Conservation (phyloP, 2,329 filamentous ascomycete genomes). For the Myriosclerotinia scirpicola region DNA sequence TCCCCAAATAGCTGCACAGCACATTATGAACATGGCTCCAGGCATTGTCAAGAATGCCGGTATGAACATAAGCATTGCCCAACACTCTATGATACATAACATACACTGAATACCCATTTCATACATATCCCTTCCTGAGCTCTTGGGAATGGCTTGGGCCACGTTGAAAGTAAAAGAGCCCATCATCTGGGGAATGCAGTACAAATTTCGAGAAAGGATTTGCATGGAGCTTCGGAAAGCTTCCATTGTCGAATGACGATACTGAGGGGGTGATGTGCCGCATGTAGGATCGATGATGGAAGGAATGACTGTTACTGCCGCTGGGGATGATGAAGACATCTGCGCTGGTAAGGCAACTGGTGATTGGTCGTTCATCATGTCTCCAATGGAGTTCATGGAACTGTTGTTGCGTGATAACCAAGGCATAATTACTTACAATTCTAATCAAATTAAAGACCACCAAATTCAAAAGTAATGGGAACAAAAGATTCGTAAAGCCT, state of each 20-base stretch:
- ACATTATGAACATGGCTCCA: slow-evolving; percentile 21
- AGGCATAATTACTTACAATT: slow-evolving; percentile 21
- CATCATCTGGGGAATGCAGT: slow-evolving; percentile 24
- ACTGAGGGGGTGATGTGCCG: slow-evolving; percentile 25
- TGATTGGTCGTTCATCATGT: slow-evolving; percentile 10
- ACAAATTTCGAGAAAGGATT: slow-evolving; percentile 24
- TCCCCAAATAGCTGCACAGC: slow-evolving; percentile 12
- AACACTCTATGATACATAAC: slow-evolving; percentile 25
- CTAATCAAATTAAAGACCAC: background rate
- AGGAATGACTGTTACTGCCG: slow-evolving; percentile 26
- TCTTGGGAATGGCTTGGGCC: background rate
- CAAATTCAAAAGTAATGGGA: background rate
- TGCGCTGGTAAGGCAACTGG: background rate
- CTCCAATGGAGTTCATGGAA: slow-evolving; percentile 9
- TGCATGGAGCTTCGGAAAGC: slow-evolving; percentile 16
- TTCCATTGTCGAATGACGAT: slow-evolving; percentile 21
- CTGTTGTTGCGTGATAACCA: slow-evolving; percentile 23
- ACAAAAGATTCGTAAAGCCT: background rate
- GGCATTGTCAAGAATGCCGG: slow-evolving; percentile 27
- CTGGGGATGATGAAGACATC: background rate
- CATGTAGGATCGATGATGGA: slow-evolving; percentile 29
- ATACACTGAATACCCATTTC: slow-evolving; percentile 26
- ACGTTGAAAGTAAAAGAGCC: slow-evolving; percentile 16
- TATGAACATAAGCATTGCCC: slow-evolving; percentile 20
- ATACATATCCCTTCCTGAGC: slow-evolving; percentile 15